A percentile compares a stretch with the other conserved stretches of the same genome.
Conservation (phyloP, 2,329 filamentous ascomycete species). For the Aureobasidium sp. region DNA sequence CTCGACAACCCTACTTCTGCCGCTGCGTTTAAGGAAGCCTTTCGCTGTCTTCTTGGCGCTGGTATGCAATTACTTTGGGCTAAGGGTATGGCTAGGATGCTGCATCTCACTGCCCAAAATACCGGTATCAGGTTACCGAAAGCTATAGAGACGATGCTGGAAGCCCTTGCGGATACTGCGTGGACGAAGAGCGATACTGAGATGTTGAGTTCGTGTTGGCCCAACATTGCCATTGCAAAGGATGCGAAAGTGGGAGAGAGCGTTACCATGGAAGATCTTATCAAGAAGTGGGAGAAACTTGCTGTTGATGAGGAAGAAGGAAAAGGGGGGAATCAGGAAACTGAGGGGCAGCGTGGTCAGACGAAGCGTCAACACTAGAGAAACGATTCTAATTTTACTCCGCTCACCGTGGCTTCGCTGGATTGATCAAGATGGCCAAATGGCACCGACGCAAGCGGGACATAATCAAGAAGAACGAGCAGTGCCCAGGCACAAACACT, state of each 20-base stretch:
- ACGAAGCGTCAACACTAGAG: too few relatives aligned
- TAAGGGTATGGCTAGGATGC: constrained; percentile 13
- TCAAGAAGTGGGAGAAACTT: constrained; percentile 8
- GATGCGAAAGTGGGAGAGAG: not conserved
- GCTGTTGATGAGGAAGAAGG: not conserved
- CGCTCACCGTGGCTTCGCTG: too few relatives aligned
- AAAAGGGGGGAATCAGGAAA: too few relatives aligned
- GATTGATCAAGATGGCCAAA: too few relatives aligned
- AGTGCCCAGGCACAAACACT: too few relatives aligned
- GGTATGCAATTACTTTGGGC: constrained; percentile 13
- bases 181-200: constrained; percentile 2
- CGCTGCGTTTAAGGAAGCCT: constrained; percentile 12
- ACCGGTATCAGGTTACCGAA: not conserved
- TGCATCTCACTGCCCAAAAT: not conserved
- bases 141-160: not conserved
- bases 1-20: not conserved
- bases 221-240: not conserved
- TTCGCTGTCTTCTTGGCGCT: constrained; percentile 13
- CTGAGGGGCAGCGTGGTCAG: too few relatives aligned
- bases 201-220: constrained; percentile 1
- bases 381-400: too few relatives aligned
- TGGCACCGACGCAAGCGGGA: too few relatives aligned
- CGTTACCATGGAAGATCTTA: constrained; percentile 2
- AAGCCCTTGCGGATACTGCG: not conserved
- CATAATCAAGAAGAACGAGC: too few relatives aligned